Evolutionary conservation across 768 basidiomycete genomes (phyloP).

Genomic region (Podaxis pistillaris): DNA sequence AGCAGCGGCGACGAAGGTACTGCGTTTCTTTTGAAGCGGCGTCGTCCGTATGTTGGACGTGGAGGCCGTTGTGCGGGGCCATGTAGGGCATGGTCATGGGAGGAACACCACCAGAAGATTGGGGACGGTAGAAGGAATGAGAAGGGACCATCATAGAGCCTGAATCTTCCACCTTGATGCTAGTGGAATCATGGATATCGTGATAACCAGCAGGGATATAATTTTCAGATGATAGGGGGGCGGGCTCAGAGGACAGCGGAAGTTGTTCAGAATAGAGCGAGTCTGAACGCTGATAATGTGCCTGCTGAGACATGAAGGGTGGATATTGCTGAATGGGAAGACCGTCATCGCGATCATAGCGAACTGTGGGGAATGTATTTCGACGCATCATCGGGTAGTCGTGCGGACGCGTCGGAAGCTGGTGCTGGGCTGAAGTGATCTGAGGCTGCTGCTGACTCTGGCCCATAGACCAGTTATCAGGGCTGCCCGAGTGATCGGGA

Average conservation of each 20-base stretch:
- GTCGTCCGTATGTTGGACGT: slow-evolving; percentile 87
- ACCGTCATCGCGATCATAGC: slow-evolving; percentile 62
- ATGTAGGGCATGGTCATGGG: slow-evolving; percentile 36
- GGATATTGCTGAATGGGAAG: slow-evolving; percentile 38
- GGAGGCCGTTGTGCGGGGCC: slow-evolving; percentile 48
- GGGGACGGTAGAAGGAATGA: slow-evolving; percentile 50
- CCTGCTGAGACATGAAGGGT: slow-evolving; percentile 43
- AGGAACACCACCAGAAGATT: slow-evolving; percentile 18
- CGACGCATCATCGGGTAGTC: slow-evolving; percentile 57
- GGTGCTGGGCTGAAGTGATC: slow-evolving; percentile 32
- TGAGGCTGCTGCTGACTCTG: slow-evolving; percentile 39
- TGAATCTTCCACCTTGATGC: slow-evolving; percentile 69
- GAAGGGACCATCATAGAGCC: slow-evolving; percentile 62
- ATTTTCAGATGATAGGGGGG: slow-evolving; percentile 33
- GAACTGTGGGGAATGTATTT: slow-evolving; percentile 75
- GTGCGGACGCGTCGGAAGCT: slow-evolving; percentile 28
- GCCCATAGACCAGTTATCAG: slow-evolving; percentile 33
- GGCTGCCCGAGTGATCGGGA: slow-evolving; percentile 10
- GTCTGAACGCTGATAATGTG: slow-evolving; percentile 35
- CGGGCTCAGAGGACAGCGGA: slow-evolving; percentile 25
- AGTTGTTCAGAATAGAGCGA: slow-evolving; percentile 34
- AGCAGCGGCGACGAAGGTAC: slow-evolving; percentile 83
- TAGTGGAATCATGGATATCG: slow-evolving; percentile 44
- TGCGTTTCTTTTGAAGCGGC: slow-evolving; percentile 90
- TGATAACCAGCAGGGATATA: slow-evolving; percentile 43